Evolutionary conservation across 352 stramenopile genomes (phyloP).

Genomic region (Globisporangium solare): DNA sequence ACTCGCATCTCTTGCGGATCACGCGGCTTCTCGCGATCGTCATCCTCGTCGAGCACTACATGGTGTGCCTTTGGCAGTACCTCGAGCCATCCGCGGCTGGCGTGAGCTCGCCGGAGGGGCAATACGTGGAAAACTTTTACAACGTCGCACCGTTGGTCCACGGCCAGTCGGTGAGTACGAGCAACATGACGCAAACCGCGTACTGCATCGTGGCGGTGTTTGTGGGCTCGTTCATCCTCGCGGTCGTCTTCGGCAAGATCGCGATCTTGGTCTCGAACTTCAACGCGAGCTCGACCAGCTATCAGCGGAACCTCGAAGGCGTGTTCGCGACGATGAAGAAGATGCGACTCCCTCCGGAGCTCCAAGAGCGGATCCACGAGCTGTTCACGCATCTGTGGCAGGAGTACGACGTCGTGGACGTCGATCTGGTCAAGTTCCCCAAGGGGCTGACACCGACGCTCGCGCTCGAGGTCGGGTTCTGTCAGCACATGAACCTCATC

Average conservation of each 20-base stretch:
- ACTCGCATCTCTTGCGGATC: too few relatives aligned
- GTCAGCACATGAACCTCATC: conserved; percentile 32
- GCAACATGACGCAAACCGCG: neutral
- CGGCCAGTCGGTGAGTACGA: neutral
- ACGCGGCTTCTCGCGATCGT: too few relatives aligned
- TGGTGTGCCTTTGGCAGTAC: neutral
- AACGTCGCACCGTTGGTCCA: neutral
- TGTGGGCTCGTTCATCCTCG: conserved; percentile 3
- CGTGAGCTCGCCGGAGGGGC: neutral
- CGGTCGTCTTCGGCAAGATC: conserved; percentile 18
- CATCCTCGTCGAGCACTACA: too few relatives aligned
- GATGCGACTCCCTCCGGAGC: conserved; percentile 16
- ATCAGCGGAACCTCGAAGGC: conserved; percentile 18
- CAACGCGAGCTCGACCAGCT: conserved; percentile 13
- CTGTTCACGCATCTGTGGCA: conserved; percentile 43
- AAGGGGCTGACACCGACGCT: conserved; percentile 36
- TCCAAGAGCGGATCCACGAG: conserved; percentile 28
- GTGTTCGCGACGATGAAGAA: conserved; percentile 21
- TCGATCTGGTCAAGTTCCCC: conserved; percentile 28
- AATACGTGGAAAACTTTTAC: conserved; percentile 1
- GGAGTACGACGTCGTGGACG: conserved; percentile 37
- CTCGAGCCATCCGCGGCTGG: neutral
- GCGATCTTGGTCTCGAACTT: conserved; percentile 18
- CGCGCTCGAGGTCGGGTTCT: conserved; percentile 32
- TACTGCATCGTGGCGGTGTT: conserved; percentile 1